A percentile compares a stretch with the other conserved stretches of the same genome.
Conservation (phyloP, 179 eudicot species). For the Pouteria campechiana region DNA sequence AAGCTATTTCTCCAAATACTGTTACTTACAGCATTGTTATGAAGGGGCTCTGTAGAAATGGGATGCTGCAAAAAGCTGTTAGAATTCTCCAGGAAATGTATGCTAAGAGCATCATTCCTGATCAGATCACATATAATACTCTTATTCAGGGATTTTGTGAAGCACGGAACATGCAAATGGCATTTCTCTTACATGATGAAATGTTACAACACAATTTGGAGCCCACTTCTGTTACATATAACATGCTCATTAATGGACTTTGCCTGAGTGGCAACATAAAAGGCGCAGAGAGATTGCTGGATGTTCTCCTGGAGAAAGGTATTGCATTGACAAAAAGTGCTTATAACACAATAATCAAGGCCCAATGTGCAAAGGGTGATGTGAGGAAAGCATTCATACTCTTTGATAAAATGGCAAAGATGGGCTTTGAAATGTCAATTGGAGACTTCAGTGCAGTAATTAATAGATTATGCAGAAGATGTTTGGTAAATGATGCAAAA, state of each 20-base stretch:
- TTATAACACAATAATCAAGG: slow-evolving; percentile 63
- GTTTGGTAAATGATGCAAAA: slow-evolving; percentile 41
- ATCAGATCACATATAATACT: slow-evolving; percentile 56
- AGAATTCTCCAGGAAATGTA: slow-evolving; percentile 37
- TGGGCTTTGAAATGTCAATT: slow-evolving; percentile 49
- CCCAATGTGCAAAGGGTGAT: slow-evolving; percentile 85
- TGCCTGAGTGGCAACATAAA: slow-evolving; percentile 41
- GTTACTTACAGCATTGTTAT: slow-evolving; percentile 68
- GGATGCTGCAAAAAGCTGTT: slow-evolving; percentile 38
- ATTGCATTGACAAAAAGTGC: slow-evolving; percentile 46
- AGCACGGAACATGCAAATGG: slow-evolving; percentile 32
- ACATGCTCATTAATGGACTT: slow-evolving; percentile 67
- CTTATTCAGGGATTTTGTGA: slow-evolving; percentile 56
- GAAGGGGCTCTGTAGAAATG: slow-evolving; percentile 50
- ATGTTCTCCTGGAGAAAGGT: slow-evolving; percentile 29
- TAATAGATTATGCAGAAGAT: slow-evolving; percentile 75
- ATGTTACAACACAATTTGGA: slow-evolving; percentile 41
- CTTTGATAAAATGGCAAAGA: slow-evolving; percentile 49
- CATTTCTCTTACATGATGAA: slow-evolving; percentile 34
- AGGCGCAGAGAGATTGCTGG: slow-evolving; percentile 44
- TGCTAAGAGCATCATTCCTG: slow-evolving; percentile 48
- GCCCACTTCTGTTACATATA: slow-evolving; percentile 57
- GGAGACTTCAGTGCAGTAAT: slow-evolving; percentile 72
- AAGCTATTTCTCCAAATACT: slow-evolving; percentile 42
- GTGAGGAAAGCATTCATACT: slow-evolving; percentile 26